Percentiles rank a stretch among this genome's conserved stretches.
Conservation (phyloP, 306 rosid genomes). For the Prosopis cineraria region DNA sequence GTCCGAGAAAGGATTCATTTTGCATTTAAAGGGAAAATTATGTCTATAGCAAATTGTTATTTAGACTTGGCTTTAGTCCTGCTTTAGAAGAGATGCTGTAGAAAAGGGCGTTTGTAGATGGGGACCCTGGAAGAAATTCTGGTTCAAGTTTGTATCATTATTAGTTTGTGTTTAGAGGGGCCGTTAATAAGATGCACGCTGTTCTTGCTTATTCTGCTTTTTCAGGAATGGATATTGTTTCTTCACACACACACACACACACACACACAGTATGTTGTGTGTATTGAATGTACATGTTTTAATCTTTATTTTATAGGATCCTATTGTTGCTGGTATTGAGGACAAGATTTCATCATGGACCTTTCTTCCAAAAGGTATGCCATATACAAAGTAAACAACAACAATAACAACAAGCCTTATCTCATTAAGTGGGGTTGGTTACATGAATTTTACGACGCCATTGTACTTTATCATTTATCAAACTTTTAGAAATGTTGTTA, state of each 20-base stretch:
- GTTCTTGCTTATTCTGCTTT: conserved; percentile 15
- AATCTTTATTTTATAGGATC: conserved; percentile 63
- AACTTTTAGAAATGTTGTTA: too few species aligned
- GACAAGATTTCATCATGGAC: conserved; percentile 95
- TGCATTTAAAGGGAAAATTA: conserved; percentile 11
- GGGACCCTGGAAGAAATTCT: conserved; percentile 16
- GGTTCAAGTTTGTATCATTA: conserved; percentile 13
- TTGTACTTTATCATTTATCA: too few species aligned
- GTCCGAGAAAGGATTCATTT: neutral
- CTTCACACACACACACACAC: too few species aligned
- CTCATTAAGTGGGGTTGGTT: too few species aligned
- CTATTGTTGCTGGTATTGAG: conserved; percentile 88
- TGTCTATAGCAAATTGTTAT: neutral
- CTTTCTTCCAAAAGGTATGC: conserved; percentile 94
- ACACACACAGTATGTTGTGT: conserved; percentile 17
- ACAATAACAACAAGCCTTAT: too few species aligned
- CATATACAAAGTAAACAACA: neutral
- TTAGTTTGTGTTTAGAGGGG: conserved; percentile 13
- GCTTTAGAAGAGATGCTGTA: conserved; percentile 2
- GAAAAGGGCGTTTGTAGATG: neutral
- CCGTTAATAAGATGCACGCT: neutral
- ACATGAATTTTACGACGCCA: too few species aligned
- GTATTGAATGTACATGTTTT: conserved; percentile 23
- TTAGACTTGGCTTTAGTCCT: conserved; percentile 13
- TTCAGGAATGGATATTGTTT: neutral